Evolutionary conservation across 2,329 filamentous ascomycete genomes (phyloP).

Genomic region (Penicillium paneum): DNA sequence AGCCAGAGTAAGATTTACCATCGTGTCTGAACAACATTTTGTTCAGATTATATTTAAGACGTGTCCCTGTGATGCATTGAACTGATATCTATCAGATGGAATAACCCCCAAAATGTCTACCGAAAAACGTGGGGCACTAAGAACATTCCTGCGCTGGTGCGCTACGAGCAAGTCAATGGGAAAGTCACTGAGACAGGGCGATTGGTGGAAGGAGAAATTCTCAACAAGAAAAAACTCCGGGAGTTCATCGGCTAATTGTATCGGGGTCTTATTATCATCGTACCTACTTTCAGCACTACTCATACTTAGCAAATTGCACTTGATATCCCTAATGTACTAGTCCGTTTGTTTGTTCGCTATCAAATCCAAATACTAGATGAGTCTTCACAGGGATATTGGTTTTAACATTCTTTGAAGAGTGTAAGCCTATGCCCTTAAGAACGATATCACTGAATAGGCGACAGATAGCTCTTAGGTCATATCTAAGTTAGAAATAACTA

Average conservation of each 20-base stretch:
- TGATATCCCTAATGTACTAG: neutral
- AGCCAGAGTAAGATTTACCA: slow-evolving; percentile 31
- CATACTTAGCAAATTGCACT: neutral
- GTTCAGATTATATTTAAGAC: neutral
- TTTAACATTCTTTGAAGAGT: neutral
- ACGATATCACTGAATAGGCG: slow-evolving; percentile 5
- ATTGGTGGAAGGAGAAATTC: slow-evolving; percentile 32
- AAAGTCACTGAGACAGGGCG: slow-evolving; percentile 31
- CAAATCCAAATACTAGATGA: neutral
- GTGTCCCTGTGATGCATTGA: neutral
- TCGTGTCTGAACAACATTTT: neutral
- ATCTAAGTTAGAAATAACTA: neutral
- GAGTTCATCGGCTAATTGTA: slow-evolving; percentile 19
- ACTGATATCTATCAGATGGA: slow-evolving; percentile 32
- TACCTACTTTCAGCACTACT: neutral
- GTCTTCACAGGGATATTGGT: neutral
- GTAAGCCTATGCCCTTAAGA: slow-evolving; percentile 9
- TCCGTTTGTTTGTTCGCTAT: neutral
- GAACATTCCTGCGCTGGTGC: slow-evolving; percentile 37
- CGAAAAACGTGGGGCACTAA: slow-evolving; percentile 36
- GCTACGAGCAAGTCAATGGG: slow-evolving; percentile 33
- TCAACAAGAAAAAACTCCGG: slow-evolving; percentile 25
- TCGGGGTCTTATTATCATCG: neutral
- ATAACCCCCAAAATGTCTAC: slow-evolving; percentile 31
- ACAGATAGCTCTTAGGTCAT: neutral